Base-by-base conservation (phyloP, 257 asterid species). In the Solanum microdontum region DNA sequence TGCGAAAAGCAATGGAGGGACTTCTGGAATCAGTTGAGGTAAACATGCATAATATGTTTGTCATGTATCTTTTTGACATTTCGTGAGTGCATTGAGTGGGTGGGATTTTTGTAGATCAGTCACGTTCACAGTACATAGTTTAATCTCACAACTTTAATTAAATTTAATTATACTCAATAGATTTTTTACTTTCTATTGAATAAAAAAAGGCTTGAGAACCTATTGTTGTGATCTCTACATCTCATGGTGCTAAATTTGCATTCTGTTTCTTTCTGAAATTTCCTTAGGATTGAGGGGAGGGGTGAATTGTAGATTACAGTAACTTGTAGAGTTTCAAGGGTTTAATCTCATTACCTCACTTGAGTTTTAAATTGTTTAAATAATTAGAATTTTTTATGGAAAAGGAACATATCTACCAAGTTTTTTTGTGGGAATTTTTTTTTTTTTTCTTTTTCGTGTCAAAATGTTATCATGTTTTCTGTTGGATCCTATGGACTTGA, bases 1-100 rank as follows among this genome's bases (percentile, higher is more conserved):
- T 97, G 77, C 91, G 99, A 51, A 96, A 90, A 9, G 98, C 98
- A 51, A 97, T 97, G 99, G 99, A 97, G 93, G 98, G 99, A 73
- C 98, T 96, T 90, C 93, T 97, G 87, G 99, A 96, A 76, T 62
- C 93, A 33, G 98, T 96, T 15, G 98, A 97, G 98, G 99, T 97
- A 93, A 84, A 8, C 64, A 88, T 76, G 15, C 39, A 48, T 80
- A 80, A 48, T 48, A 19, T 51, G 36, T 17, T 28, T 11, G 26
- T 28, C 40, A 80, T 45, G 40, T 80, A 37, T 80, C 68, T 30
- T 45, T 80, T 80, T 45, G 85, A 80, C 40, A 28, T 80, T 45
- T 80, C 60, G 11, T 30, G 69, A 48, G 68, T 48, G 85, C 40
- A 82, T 5, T 9, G 26, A 4, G 70, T 30, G 40, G 69, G 43